Conservation (phyloP, 83 land plant species). For the Picea abies region DNA sequence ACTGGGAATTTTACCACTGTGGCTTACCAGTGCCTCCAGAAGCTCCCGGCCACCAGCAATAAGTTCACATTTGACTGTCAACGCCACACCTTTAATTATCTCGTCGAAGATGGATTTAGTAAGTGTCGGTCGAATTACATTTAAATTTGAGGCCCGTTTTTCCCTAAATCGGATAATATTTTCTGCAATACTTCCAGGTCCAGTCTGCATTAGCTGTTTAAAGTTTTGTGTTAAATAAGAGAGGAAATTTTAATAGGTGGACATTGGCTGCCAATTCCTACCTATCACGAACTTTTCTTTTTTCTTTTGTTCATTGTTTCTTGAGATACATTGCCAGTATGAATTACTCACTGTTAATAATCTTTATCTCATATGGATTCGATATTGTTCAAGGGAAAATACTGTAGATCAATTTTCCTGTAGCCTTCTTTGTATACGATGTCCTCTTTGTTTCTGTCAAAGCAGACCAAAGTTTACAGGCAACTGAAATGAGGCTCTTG, state of each 20-base stretch:
- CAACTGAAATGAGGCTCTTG: background rate
- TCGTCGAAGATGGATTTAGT: slow-evolving; percentile 86
- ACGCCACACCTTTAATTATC: slow-evolving; percentile 80
- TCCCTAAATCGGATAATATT: background rate
- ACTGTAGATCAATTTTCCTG: too few relatives aligned
- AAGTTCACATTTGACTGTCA: slow-evolving; percentile 81
- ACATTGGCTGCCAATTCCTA: too few relatives aligned
- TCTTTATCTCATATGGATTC: background rate
- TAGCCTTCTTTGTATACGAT: too few relatives aligned
- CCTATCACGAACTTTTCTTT: too few relatives aligned
- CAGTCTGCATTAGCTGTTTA: too few relatives aligned
- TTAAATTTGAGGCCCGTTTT: background rate
- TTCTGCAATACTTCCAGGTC: background rate
- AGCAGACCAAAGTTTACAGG: too few relatives aligned
- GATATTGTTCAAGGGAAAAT: too few relatives aligned
- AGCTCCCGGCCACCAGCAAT: slow-evolving; percentile 70
- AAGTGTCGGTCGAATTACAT: background rate
- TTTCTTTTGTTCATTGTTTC: too few relatives aligned
- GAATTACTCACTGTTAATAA: background rate
- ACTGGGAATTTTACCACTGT: slow-evolving; percentile 87
- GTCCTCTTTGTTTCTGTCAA: too few relatives aligned
- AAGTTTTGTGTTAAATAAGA: too few relatives aligned
- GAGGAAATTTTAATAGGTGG: too few relatives aligned
- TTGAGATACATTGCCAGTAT: too few relatives aligned
- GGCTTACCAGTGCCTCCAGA: slow-evolving; percentile 83